phyloP scores from a whole-genome alignment of 768 basidiomycete genomes.

The Naganishia vishniacii region DNA sequence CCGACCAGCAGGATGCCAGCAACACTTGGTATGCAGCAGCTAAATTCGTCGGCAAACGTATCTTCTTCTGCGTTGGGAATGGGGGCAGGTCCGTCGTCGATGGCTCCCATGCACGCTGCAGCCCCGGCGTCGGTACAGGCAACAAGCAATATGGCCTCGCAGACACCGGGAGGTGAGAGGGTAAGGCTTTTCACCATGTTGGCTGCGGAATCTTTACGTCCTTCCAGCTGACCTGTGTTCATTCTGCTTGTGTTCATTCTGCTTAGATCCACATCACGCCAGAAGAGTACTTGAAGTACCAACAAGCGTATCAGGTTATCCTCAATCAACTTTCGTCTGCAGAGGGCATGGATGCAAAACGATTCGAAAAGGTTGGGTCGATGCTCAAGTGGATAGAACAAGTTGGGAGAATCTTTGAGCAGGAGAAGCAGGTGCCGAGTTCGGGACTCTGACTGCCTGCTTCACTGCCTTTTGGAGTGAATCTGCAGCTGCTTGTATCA shows the following conservation, averaged over 20 bases:
- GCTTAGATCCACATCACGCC: conserved; percentile 11
- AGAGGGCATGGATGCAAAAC: conserved; percentile 4
- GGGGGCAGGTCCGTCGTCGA: too few relatives aligned
- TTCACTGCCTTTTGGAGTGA: too few relatives aligned
- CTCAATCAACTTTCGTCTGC: background rate
- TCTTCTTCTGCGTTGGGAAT: too few relatives aligned
- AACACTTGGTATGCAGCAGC: too few relatives aligned
- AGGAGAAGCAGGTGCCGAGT: background rate
- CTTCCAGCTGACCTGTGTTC: background rate
- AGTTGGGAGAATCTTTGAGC: conserved; percentile 13
- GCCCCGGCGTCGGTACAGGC: background rate
- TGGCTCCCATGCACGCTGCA: background rate
- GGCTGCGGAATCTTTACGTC: too few relatives aligned
- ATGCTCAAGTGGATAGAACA: conserved; percentile 18
- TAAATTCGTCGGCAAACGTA: too few relatives aligned
- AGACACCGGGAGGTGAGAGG: background rate
- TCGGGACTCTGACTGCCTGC: too few relatives aligned
- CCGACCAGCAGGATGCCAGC: too few relatives aligned
- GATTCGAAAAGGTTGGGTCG: conserved; percentile 18
- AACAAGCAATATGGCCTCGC: too few relatives aligned
- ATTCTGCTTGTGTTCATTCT: background rate
- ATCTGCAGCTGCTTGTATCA: too few relatives aligned
- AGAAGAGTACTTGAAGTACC: conserved; percentile 14
- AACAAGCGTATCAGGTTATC: conserved; percentile 17
- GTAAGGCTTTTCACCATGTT: background rate